Evolutionary conservation across 139 green algal genomes (phyloP), one percentile per base, ranked within the genome.

Genomic region (Tetradesmus lagerheimii): DNA sequence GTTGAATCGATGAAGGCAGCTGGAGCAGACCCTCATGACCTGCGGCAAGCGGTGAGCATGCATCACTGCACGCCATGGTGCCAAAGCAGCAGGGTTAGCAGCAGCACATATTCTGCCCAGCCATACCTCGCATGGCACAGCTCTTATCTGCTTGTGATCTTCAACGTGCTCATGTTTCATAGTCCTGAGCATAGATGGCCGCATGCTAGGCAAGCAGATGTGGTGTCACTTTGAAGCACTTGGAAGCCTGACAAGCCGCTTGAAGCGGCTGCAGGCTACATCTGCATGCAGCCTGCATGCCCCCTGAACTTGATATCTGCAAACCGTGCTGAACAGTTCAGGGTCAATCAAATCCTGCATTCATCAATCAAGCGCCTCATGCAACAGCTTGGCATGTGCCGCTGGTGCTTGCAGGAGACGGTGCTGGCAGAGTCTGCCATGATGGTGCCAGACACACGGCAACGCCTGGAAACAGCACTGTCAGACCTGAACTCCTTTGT

Each of bases 391-490:
- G 5, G 14, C 80, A 84, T n/a, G 8, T 27, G 35, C 18, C 16
- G 43, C 15, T n/a, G 16, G 4, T 41, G 35, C 14, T n/a, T 83
- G 89, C 94, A 99, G 96, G 97, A 99, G 85, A 98, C 96, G 43
- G 96, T 98, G 34, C 89, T 98, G n/a, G 89, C 92, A 57, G 97
- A 99, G 91, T 94, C 96, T 0, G 87, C 89, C 9, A 96, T 96
- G 89, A 99, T 99, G 96, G 93, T 99, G 16, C 97, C 97, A 20
- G 96, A 99, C 88, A 98, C 95, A 0, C 80, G 94, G 74, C 91
- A 97, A 76, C 93, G 96, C 8, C 75, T 99, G 18, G 95, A 98
- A 79, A 88, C 93, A 18, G 97, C 95, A 12, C 62, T 98, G 37
- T 64, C 83, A 41, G 96, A 98, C 66, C 90, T 99, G 53, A 89